A percentile compares a stretch with the other conserved stretches of the same genome.
phyloP scores from a whole-genome alignment of 2,329 filamentous ascomycete genomes.

The Lasiodiplodia citricola region DNA sequence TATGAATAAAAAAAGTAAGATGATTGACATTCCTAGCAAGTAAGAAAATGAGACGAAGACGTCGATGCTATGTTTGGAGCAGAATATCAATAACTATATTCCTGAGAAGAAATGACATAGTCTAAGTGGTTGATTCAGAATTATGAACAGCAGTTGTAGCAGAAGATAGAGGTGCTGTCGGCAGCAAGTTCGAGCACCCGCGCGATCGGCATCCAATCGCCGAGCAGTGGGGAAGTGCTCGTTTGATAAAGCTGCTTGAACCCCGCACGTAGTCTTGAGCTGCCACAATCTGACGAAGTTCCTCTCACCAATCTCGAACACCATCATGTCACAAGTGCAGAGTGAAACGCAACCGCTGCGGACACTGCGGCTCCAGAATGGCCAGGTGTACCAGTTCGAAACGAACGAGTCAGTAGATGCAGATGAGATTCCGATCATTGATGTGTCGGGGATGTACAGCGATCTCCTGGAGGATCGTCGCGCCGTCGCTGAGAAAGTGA shows the following conservation, averaged over 20 bases:
- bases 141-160: neutral
- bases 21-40: too few relatives aligned
- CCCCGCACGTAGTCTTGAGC: neutral
- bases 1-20: too few relatives aligned
- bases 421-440: slow-evolving; percentile 32
- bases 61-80: too few relatives aligned
- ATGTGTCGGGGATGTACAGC: slow-evolving; percentile 29
- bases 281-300: neutral
- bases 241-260: neutral
- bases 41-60: neutral
- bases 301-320: neutral
- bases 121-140: neutral
- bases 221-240: neutral
- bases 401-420: slow-evolving; percentile 30
- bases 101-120: too few relatives aligned
- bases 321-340: neutral
- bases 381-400: slow-evolving; percentile 29
- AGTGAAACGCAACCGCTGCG: neutral
- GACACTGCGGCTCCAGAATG: slow-evolving; percentile 30
- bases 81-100: too few relatives aligned
- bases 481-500: slow-evolving; percentile 29
- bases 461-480: slow-evolving; percentile 28
- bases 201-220: slow-evolving; percentile 6
- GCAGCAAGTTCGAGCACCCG: neutral
- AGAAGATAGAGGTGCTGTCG: neutral